Percentiles rank a stretch among this genome's conserved stretches.
Conservation (phyloP, 1,284 basidiomycete genomes). For the Boletus semigastroideus region DNA sequence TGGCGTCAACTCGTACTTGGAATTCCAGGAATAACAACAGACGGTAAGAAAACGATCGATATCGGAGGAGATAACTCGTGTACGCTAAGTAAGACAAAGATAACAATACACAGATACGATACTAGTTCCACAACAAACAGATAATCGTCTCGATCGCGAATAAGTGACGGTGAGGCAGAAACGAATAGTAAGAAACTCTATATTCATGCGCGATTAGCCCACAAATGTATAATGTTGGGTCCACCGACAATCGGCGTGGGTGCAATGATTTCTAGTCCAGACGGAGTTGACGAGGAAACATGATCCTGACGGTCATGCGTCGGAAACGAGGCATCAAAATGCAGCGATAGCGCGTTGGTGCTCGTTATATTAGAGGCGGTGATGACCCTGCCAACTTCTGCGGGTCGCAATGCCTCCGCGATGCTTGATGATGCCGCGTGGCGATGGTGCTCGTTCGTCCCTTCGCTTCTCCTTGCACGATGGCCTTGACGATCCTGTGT, state of each 20-base stretch:
- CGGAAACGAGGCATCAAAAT: slow-evolving; percentile 37
- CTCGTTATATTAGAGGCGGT: slow-evolving; percentile 21
- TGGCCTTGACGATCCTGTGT: slow-evolving; percentile 18
- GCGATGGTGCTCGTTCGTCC: slow-evolving; percentile 15
- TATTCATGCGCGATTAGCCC: slow-evolving; percentile 33
- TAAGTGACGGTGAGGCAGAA: not conserved
- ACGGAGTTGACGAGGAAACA: slow-evolving; percentile 18
- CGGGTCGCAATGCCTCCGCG: slow-evolving; percentile 24
- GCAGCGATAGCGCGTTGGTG: slow-evolving; percentile 34
- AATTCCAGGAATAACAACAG: not conserved
- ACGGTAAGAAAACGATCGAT: not conserved
- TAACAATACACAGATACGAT: slow-evolving; percentile 23
- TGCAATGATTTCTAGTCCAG: slow-evolving; percentile 33
- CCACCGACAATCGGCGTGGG: slow-evolving; percentile 35
- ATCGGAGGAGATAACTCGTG: slow-evolving; percentile 12
- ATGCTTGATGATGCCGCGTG: slow-evolving; percentile 20
- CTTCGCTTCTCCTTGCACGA: slow-evolving; percentile 26
- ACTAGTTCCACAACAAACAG: slow-evolving; percentile 2
- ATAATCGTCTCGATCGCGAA: no score
- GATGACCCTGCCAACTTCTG: slow-evolving; percentile 15
- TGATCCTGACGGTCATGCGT: slow-evolving; percentile 23
- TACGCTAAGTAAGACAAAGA: slow-evolving; percentile 12
- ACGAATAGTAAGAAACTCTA: slow-evolving; percentile 7
- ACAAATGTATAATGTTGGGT: slow-evolving; percentile 33
- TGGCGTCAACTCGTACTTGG: slow-evolving; percentile 3